Evolutionary conservation across 2,329 filamentous ascomycete species (phyloP), one percentile per base, ranked within the genome.

Genomic region (Thelonectria blattea): DNA sequence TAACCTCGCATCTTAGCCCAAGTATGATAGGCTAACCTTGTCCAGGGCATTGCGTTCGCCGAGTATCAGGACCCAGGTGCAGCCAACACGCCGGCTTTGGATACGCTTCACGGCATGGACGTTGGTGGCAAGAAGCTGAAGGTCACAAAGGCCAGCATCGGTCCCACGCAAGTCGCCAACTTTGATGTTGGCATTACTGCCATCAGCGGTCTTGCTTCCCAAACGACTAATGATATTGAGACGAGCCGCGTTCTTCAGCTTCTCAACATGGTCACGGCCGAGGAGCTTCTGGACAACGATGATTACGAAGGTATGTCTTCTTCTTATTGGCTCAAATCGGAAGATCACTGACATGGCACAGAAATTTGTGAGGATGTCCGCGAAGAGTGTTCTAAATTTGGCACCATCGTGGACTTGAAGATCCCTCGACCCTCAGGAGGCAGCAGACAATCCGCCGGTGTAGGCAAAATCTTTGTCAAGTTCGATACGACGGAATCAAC

Each of bases 391-490:
- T 80, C 84, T 72, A 99, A 99, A 76, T 99, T 91, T 73, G 95
- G 96, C 63, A 84, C 83, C 52, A 86, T 99, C 27, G 66, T 93
- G 43, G 91, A 93, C n/a, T 81, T 98, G 77, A 99, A 99, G 81
- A 89, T 99, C 60, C 95, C 95, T 5, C 87, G 95, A 61, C 94
- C 95, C 2, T 88, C 86, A 20, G 91, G 91, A 68, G 92, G 91
- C 50, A 91, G 88, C 75, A 88, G 93, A 69, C 90, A 95, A 74
- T 91, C 90, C 20, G 86, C 92, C 30, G 95, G 95, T 48, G 93
- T 99, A 20, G 95, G 95, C 74, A 99, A 98, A 83, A 98, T 99
- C 68, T 99, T 90, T 74, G 89, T 99, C 80, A 98, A 97, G 76
- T 99, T 92, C 73, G 91, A 95, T 65, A 86, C 83, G 3, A 80